A percentile compares a stretch with the other conserved stretches of the same genome.
These are phyloP conservation scores for Lecanicillium sp. DNA, from an alignment of 2,329 filamentous ascomycete genomes.

Conservation along the genomic window DNA sequence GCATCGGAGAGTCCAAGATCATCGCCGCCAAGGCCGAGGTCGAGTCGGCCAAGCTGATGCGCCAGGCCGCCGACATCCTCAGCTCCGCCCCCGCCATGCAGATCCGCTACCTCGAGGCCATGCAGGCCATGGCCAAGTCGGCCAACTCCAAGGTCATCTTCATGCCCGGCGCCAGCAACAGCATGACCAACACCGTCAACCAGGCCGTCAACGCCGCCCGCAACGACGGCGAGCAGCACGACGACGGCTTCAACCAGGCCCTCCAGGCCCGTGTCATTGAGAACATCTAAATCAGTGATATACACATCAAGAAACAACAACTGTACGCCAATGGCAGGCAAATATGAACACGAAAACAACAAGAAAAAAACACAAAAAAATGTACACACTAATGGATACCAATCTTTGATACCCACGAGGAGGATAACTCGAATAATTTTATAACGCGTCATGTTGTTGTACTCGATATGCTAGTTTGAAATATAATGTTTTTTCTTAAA, in stretches of 20 bases:
- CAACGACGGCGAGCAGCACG: constrained; percentile 34
- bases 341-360: not conserved
- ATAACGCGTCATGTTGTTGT: too few relatives aligned
- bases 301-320: not conserved
- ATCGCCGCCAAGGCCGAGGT: constrained; percentile 97
- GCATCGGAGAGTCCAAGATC: constrained; percentile 96
- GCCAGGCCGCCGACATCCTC: constrained; percentile 88
- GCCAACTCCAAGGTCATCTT: constrained; percentile 88
- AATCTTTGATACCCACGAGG: constrained; percentile 14
- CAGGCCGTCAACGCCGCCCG: constrained; percentile 32
- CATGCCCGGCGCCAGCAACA: constrained; percentile 52
- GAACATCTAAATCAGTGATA: constrained; percentile 72
- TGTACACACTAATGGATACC: constrained; percentile 12
- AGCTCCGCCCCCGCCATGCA: constrained; percentile 94
- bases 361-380: not conserved
- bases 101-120: constrained; percentile 94
- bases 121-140: constrained; percentile 97
- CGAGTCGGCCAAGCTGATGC: constrained; percentile 90
- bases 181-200: constrained; percentile 42
- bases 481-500: not conserved
- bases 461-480: not conserved
- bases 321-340: not conserved
- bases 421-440: not conserved
- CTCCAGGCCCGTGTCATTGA: constrained; percentile 79
- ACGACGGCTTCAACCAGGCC: constrained; percentile 60